phyloP scores from a whole-genome alignment of 768 basidiomycete genomes.

The Obba rivulosa region DNA sequence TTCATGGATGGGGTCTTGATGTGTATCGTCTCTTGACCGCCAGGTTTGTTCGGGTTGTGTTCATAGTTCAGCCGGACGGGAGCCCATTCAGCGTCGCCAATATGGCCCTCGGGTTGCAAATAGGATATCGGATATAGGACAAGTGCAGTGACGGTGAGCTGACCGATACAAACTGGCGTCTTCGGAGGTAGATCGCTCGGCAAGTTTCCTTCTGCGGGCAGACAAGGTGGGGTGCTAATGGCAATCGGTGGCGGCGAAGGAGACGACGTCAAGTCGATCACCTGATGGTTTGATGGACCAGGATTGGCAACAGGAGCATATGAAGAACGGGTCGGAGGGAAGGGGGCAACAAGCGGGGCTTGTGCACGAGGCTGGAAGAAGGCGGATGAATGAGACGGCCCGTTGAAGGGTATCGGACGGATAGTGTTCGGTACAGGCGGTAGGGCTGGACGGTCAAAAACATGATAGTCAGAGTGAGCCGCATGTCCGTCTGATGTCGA shows the following conservation, averaged over 20 bases:
- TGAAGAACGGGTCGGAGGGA: neutral
- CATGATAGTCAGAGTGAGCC: neutral
- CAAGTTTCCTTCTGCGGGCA: conserved; percentile 23
- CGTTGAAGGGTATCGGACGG: conserved; percentile 50
- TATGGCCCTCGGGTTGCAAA: conserved; percentile 40
- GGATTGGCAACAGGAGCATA: conserved; percentile 8
- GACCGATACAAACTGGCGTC: conserved; percentile 86
- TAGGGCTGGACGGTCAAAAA: neutral
- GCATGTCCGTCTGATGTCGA: conserved; percentile 1
- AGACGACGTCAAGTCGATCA: conserved; percentile 62
- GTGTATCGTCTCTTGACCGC: conserved; percentile 67
- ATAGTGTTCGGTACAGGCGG: conserved; percentile 15
- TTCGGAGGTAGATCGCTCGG: conserved; percentile 66
- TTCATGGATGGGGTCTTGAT: conserved; percentile 61
- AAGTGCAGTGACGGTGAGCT: conserved; percentile 75
- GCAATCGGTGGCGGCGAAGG: conserved; percentile 21
- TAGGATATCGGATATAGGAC: conserved; percentile 80
- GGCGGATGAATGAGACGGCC: conserved; percentile 34
- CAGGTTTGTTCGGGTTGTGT: conserved; percentile 47
- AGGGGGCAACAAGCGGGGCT: conserved; percentile 4
- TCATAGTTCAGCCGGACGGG: conserved; percentile 70
- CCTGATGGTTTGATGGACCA: conserved; percentile 33
- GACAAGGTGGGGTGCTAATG: conserved; percentile 11
- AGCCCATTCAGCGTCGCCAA: conserved; percentile 57
- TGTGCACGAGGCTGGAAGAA: conserved; percentile 19